Evolutionary conservation across 371 early-diverging fungal genomes (phyloP).

Genomic region (Mucor circinelloides): DNA sequence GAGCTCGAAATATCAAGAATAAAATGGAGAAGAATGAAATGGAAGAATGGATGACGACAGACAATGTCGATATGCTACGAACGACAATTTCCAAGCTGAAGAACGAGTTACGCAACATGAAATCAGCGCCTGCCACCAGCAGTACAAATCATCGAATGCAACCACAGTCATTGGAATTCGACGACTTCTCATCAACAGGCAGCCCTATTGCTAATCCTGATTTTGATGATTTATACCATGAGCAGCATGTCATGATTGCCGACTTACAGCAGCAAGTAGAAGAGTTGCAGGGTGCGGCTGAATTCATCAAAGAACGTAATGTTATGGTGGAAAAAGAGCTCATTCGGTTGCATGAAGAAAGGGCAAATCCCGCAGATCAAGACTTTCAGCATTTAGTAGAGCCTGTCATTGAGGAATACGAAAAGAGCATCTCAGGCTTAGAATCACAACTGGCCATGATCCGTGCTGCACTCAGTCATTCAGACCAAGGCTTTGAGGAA

Average conservation of each 20-base stretch:
- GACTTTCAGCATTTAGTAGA: slow-evolving; percentile 68
- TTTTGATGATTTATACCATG: slow-evolving; percentile 39
- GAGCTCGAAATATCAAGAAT: slow-evolving; percentile 90
- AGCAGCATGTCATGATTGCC: slow-evolving; percentile 36
- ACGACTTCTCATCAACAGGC: slow-evolving; percentile 12
- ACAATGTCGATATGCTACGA: slow-evolving; percentile 61
- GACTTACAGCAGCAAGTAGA: slow-evolving; percentile 47
- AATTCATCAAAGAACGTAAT: slow-evolving; percentile 34
- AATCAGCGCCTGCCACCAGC: slow-evolving; percentile 13
- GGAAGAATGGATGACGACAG: slow-evolving; percentile 70
- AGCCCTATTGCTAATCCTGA: slow-evolving; percentile 18
- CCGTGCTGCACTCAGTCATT: slow-evolving; percentile 55
- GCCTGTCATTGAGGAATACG: slow-evolving; percentile 74
- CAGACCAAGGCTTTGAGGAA: slow-evolving; percentile 53
- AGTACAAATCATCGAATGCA: slow-evolving; percentile 4
- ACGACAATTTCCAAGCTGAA: slow-evolving; percentile 59
- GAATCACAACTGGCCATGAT: slow-evolving; percentile 62
- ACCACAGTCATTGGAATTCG: slow-evolving; percentile 5
- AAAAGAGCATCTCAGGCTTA: slow-evolving; percentile 61
- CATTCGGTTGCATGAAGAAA: slow-evolving; percentile 7
- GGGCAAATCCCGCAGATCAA: slow-evolving; percentile 7
- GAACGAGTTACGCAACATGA: slow-evolving; percentile 49
- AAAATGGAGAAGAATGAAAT: slow-evolving; percentile 71
- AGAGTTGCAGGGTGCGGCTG: slow-evolving; percentile 32
- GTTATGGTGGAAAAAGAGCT: slow-evolving; percentile 38